A percentile compares a stretch with the other conserved stretches of the same genome.
Evolutionary conservation across 805 yeast species (phyloP).

Genomic region (Candida ponderosae): DNA sequence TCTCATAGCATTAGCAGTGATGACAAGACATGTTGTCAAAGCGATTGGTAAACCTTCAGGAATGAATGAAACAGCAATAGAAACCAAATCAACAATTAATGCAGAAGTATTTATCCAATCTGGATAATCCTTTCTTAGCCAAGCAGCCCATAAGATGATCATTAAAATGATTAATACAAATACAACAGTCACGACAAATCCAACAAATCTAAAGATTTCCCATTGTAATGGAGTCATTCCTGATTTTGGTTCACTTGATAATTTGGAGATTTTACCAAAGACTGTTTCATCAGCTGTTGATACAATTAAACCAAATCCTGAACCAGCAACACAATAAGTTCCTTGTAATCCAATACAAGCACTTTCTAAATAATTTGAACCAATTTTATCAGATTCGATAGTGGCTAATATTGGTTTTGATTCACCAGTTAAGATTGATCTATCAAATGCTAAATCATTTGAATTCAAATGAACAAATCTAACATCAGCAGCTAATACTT

Average conservation of each 20-base stretch:
- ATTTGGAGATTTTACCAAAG: constrained; percentile 37
- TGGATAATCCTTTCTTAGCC: constrained; percentile 30
- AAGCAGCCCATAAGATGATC: constrained; percentile 34
- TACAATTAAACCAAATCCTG: constrained; percentile 36
- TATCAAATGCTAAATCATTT: constrained; percentile 34
- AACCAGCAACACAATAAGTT: constrained; percentile 34
- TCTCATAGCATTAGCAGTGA: constrained; percentile 40
- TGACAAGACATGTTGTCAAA: constrained; percentile 38
- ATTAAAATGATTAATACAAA: constrained; percentile 23
- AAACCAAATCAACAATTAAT: constrained; percentile 35
- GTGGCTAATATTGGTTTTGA: constrained; percentile 32
- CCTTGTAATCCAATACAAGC: constrained; percentile 39
- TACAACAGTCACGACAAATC: constrained; percentile 18
- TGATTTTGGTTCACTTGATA: constrained; percentile 31
- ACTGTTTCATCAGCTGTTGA: constrained; percentile 37
- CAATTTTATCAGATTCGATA: constrained; percentile 17
- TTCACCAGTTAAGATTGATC: constrained; percentile 42
- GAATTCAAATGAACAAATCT: constrained; percentile 28
- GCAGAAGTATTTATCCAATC: constrained; percentile 34
- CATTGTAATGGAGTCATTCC: constrained; percentile 34
- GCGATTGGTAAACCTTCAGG: constrained; percentile 48
- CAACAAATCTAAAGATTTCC: constrained; percentile 31
- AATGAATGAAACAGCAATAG: constrained; percentile 40
- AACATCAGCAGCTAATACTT: constrained; percentile 40
- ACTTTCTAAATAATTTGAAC: constrained; percentile 34